Evolutionary conservation across 352 stramenopile genomes (phyloP).

Genomic region (Globisporangium nagaii): DNA sequence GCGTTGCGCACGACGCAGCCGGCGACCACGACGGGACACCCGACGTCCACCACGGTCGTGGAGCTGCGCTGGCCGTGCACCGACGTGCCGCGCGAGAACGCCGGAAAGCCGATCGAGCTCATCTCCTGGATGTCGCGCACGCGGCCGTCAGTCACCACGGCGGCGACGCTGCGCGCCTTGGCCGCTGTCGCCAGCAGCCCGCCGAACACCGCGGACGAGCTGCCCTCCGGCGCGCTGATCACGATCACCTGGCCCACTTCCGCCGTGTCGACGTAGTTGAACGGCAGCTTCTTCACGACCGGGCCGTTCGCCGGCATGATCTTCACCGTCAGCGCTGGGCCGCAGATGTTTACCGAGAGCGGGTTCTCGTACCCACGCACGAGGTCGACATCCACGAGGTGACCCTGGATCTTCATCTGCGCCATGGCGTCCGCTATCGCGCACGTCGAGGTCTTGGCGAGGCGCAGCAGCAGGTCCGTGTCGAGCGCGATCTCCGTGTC

Average conservation of each 20-base stretch:
- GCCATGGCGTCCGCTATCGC: conserved; percentile 75
- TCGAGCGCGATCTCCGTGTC: conserved; percentile 58
- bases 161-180: conserved; percentile 59
- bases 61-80: conserved; percentile 58
- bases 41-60: conserved; percentile 67
- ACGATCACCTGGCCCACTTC: conserved; percentile 76
- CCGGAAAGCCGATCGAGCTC: conserved; percentile 55
- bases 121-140: conserved; percentile 76
- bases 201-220: conserved; percentile 61
- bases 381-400: conserved; percentile 72
- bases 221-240: conserved; percentile 53
- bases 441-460: conserved; percentile 77
- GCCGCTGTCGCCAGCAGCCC: conserved; percentile 64
- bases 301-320: conserved; percentile 62
- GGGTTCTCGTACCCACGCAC: conserved; percentile 55
- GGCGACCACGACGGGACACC: conserved; percentile 55
- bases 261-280: conserved; percentile 76
- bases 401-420: conserved; percentile 69
- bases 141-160: conserved; percentile 67
- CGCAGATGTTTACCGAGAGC: conserved; percentile 66
- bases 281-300: conserved; percentile 52
- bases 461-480: conserved; percentile 54
- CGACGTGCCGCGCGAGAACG: conserved; percentile 65
- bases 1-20: conserved; percentile 72
- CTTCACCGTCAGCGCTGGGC: conserved; percentile 68